A percentile compares a stretch with the other conserved stretches of the same genome.
phyloP scores from a whole-genome alignment of 257 asterid species.

The Solanum chilense region DNA sequence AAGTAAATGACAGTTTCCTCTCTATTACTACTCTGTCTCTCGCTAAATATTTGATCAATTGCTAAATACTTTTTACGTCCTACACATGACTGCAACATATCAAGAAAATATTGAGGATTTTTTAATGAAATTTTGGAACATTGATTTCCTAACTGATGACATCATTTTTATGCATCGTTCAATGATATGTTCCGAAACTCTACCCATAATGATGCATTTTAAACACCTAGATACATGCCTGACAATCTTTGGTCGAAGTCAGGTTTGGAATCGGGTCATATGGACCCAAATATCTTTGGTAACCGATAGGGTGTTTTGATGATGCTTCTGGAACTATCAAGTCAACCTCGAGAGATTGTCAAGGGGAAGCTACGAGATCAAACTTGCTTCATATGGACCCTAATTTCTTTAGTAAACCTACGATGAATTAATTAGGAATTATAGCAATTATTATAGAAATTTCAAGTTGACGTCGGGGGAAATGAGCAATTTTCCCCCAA shows the following conservation, averaged over 20 bases:
- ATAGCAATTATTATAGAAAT: constrained; percentile 7
- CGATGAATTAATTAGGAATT: not conserved
- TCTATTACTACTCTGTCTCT: not conserved
- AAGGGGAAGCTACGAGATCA: constrained; percentile 6
- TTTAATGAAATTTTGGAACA: not conserved
- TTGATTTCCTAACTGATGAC: constrained; percentile 24
- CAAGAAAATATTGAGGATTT: not conserved
- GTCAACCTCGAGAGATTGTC: not conserved
- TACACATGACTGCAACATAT: not conserved
- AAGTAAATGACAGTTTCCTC: not conserved
- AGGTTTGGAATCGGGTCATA: not conserved
- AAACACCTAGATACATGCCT: constrained; percentile 5
- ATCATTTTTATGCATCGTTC: constrained; percentile 49
- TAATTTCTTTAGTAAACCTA: not conserved
- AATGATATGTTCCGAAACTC: constrained; percentile 33
- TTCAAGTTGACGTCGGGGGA: constrained; percentile 44
- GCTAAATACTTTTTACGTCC: constrained; percentile 16
- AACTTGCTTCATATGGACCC: constrained; percentile 5
- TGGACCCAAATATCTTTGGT: constrained; percentile 4
- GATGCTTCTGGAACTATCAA: not conserved
- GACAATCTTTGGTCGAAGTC: not conserved
- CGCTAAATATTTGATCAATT: not conserved
- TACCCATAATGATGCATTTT: constrained; percentile 14
- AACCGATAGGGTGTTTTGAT: not conserved
- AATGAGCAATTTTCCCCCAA: constrained; percentile 22